Conservation (phyloP, 2,329 filamentous ascomycete genomes). For the Penicillium olsonii region DNA sequence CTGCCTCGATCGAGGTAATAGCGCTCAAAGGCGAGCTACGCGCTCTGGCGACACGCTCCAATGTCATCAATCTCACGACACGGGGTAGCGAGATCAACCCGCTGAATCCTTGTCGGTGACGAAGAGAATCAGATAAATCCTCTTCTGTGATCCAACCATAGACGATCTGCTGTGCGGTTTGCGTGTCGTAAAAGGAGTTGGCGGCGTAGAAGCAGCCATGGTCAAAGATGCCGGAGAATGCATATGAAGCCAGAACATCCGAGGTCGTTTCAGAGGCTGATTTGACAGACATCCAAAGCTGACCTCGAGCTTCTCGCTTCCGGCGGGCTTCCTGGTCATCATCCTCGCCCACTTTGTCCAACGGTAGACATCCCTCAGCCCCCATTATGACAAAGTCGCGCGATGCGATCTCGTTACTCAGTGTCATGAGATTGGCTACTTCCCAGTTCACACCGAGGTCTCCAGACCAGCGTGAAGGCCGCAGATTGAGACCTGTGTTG, state of each 20-base stretch:
- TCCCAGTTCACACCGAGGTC: slow-evolving; percentile 57
- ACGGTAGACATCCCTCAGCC: slow-evolving; percentile 44
- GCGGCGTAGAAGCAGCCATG: slow-evolving; percentile 53
- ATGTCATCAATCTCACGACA: slow-evolving; percentile 44
- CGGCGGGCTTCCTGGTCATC: slow-evolving; percentile 11
- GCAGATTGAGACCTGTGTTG: slow-evolving; percentile 42
- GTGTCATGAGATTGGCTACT: slow-evolving; percentile 49
- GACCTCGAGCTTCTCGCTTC: slow-evolving; percentile 32
- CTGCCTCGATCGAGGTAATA: slow-evolving; percentile 46
- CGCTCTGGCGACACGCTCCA: slow-evolving; percentile 40
- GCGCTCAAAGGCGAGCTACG: slow-evolving; percentile 38
- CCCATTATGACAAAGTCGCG: slow-evolving; percentile 50
- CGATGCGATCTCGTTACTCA: slow-evolving; percentile 34
- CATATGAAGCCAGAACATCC: slow-evolving; percentile 33
- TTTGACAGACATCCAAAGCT: slow-evolving; percentile 50
- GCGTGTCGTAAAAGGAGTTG: slow-evolving; percentile 51
- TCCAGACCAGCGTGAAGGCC: slow-evolving; percentile 49
- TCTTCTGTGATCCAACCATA: slow-evolving; percentile 57
- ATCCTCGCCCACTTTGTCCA: slow-evolving; percentile 2
- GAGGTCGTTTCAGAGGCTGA: slow-evolving; percentile 11
- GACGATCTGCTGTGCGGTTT: slow-evolving; percentile 43
- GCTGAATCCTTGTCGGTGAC: slow-evolving; percentile 52
- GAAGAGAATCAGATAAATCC: slow-evolving; percentile 46
- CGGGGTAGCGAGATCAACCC: slow-evolving; percentile 52
- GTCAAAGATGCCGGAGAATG: slow-evolving; percentile 51